phyloP scores from a whole-genome alignment of 371 early-diverging fungal species.

The Lichtheimia hyalospora region DNA sequence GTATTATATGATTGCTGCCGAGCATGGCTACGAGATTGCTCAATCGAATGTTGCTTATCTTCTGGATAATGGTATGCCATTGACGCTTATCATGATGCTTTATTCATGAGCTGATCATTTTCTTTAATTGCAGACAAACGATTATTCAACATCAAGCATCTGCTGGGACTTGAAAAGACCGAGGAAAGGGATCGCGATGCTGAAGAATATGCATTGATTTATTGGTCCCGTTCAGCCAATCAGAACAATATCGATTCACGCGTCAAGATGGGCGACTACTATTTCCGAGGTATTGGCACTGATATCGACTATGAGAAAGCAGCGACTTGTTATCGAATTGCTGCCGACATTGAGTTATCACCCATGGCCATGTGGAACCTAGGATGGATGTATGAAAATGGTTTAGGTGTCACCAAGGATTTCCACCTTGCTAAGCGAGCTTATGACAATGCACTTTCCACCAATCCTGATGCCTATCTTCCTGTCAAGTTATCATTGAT shows the following conservation, averaged over 20 bases:
- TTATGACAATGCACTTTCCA: constrained; percentile 78
- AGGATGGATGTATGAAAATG: constrained; percentile 97
- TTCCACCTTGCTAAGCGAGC: constrained; percentile 90
- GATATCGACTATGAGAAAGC: constrained; percentile 72
- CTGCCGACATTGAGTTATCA: constrained; percentile 79
- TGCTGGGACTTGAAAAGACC: constrained; percentile 1
- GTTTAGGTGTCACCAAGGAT: constrained; percentile 87
- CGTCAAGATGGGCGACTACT: constrained; percentile 93
- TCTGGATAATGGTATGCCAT: constrained; percentile 66
- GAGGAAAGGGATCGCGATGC: constrained; percentile 3
- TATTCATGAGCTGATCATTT: background rate
- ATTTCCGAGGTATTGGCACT: constrained; percentile 86
- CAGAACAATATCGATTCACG: constrained; percentile 89
- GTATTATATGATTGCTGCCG: constrained; percentile 79
- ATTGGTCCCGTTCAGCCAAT: constrained; percentile 96
- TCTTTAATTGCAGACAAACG: constrained; percentile 2
- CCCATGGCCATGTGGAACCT: constrained; percentile 95
- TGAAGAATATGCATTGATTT: constrained; percentile 64
- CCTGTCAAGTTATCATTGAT: constrained; percentile 79
- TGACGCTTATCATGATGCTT: background rate
- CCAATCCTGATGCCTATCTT: constrained; percentile 80
- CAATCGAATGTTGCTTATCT: constrained; percentile 90
- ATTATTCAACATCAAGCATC: constrained; percentile 6
- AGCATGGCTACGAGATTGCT: constrained; percentile 81
- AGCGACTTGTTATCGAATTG: constrained; percentile 83